Conservation (phyloP, 306 rosid species). For the Vicia villosa region DNA sequence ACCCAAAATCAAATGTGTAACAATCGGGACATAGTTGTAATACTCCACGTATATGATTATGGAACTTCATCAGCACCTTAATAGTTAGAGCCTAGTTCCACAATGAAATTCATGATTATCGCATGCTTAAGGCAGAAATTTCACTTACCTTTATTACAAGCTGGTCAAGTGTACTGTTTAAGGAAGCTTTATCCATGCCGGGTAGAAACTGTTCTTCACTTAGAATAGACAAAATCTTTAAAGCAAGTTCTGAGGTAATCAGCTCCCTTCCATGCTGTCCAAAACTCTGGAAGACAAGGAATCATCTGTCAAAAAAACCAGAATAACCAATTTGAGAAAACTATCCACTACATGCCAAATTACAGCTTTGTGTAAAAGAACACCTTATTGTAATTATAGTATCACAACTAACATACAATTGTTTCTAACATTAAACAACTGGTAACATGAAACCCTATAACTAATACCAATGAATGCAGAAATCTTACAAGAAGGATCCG, state of each 20-base stretch:
- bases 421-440: conserved; percentile 6
- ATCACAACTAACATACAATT: conserved; percentile 20
- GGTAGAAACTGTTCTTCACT: conserved; percentile 77
- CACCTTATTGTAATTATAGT: conserved; percentile 3
- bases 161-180: conserved; percentile 72
- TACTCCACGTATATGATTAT: not conserved
- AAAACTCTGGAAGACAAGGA: conserved; percentile 99
- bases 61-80: conserved; percentile 17
- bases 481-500: conserved; percentile 92
- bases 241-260: conserved; percentile 90
- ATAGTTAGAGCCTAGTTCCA: conserved; percentile 24
- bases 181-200: conserved; percentile 54
- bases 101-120: conserved; percentile 23
- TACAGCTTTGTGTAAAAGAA: conserved; percentile 35
- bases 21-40: conserved; percentile 10
- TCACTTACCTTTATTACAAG: conserved; percentile 76
- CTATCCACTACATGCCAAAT: conserved; percentile 54
- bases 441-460: conserved; percentile 2
- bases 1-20: conserved; percentile 14
- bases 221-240: conserved; percentile 73
- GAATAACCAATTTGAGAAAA: conserved; percentile 84
- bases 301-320: conserved; percentile 99
- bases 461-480: conserved; percentile 14
- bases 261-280: conserved; percentile 99
- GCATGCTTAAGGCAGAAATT: conserved; percentile 3